phyloP scores from a whole-genome alignment of 352 stramenopile genomes.

The Pythium brachiatum region DNA sequence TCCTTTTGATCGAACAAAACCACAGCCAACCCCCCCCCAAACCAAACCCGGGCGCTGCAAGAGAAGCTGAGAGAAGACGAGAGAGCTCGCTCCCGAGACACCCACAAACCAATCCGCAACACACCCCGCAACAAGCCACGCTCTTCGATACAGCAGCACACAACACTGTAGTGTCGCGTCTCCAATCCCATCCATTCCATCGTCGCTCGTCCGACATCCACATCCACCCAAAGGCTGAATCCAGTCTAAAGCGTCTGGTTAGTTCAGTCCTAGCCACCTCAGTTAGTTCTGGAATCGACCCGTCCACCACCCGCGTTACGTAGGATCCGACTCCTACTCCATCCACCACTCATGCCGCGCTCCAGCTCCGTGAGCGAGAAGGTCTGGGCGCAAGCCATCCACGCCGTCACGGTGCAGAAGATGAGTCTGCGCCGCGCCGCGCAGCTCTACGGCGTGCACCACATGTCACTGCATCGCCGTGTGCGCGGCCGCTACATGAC shows the following conservation, averaged over 20 bases:
- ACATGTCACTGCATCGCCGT: constrained; percentile 57
- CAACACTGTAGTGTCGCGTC: neutral
- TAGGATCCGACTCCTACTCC: neutral
- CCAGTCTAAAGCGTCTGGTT: neutral
- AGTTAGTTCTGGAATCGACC: neutral
- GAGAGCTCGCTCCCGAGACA: too few species aligned
- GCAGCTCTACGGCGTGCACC: constrained; percentile 58
- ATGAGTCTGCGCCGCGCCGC: constrained; percentile 51
- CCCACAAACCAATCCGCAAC: constrained; percentile 17
- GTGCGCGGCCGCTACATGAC: constrained; percentile 34
- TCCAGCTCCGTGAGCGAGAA: constrained; percentile 38
- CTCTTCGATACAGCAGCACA: constrained; percentile 9
- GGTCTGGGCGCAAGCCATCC: constrained; percentile 54
- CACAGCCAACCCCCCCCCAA: neutral
- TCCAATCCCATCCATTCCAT: neutral
- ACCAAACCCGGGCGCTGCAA: too few species aligned
- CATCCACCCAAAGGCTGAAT: neutral
- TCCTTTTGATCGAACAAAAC: neutral
- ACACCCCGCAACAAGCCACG: constrained; percentile 9
- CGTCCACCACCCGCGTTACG: neutral
- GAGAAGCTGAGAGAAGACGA: neutral
- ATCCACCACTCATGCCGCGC: constrained; percentile 27
- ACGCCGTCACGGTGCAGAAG: constrained; percentile 58
- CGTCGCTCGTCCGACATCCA: neutral
- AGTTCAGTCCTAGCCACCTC: neutral